Conservation (phyloP, 441 rosid species). For the Erodium chrysanthum region DNA sequence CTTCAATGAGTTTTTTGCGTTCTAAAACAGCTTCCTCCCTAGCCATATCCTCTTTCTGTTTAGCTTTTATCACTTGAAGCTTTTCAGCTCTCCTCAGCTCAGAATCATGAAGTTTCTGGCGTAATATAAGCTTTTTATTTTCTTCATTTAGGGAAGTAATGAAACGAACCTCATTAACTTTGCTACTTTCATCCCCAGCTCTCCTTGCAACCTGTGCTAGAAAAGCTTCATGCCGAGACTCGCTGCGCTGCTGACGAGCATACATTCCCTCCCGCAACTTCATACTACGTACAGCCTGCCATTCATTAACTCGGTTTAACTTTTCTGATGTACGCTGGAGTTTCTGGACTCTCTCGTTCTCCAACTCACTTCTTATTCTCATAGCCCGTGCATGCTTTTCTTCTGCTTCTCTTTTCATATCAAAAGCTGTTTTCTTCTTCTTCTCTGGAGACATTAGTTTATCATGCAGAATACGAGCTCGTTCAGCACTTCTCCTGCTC, state of each 20-base stretch:
- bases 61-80: conserved; percentile 54
- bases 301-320: conserved; percentile 62
- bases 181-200: conserved; percentile 85
- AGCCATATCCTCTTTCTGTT: conserved; percentile 73
- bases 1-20: conserved; percentile 67
- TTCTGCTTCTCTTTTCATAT: conserved; percentile 65
- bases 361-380: conserved; percentile 68
- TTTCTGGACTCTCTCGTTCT: conserved; percentile 68
- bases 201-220: conserved; percentile 72
- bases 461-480: conserved; percentile 55
- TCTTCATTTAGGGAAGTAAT: conserved; percentile 78
- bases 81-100: conserved; percentile 74
- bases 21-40: conserved; percentile 79
- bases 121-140: conserved; percentile 69
- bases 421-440: conserved; percentile 62
- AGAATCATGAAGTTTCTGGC: conserved; percentile 69
- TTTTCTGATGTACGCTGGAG: conserved; percentile 77
- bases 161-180: conserved; percentile 77
- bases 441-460: conserved; percentile 75
- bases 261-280: conserved; percentile 70
- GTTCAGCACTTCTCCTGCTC: conserved; percentile 65
- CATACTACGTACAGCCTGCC: conserved; percentile 71
- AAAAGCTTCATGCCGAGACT: conserved; percentile 73
- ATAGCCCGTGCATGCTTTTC: conserved; percentile 72
- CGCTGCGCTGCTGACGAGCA: conserved; percentile 72